Evolutionary conservation across 106 monocot genomes (phyloP), one percentile per base, ranked within the genome.

Genomic region (Dendrobium nobile): DNA sequence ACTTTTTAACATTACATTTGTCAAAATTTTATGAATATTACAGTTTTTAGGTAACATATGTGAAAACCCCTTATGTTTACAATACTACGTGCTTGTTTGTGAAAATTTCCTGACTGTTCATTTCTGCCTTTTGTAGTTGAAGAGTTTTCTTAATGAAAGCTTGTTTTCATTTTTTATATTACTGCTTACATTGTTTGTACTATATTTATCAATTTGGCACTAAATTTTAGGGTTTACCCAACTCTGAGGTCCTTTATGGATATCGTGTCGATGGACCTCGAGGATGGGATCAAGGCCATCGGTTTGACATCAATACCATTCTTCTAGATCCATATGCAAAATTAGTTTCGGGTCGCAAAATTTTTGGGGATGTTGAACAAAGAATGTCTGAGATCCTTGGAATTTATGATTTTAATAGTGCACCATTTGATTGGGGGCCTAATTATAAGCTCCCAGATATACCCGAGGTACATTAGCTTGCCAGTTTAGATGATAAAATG

Each of bases 271-370:
- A 85, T 90, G 98, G 98, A 54, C 93, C 95, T 72, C 81, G 47
- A 47, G 80, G 80, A 79, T 91, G 90, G 95, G 84, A 92, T 24
- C 75, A 88, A 86, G 98, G 98, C 1, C 98, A 99, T 88, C 81
- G 93, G 37, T 99, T 88, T 87, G 92, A 99, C 67, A 87, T 77
- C 41, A 89, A 55, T 61, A 80, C 31, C 41, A 81, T 95, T 75
- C 95, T 99, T 88, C 64, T 99, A 58, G 98, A 99, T 87, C 98
- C 98, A 5, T 99, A 99, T 90, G 95, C 98, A 82, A 99, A 99
- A 84, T 81, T 95, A 18, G 93, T 99, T 82, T 80, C 79, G 48
- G 93, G 95, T 72, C 89, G 98, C 75, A 93, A 78, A 48, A 43
- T 41, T 79, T 99, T 99, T 90, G 98, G 91, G 19, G 93, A 93